Evolutionary conservation across 2,329 filamentous ascomycete genomes (phyloP), one percentile per base, ranked within the genome.

Genomic region (Fragosphaeria purpurea): DNA sequence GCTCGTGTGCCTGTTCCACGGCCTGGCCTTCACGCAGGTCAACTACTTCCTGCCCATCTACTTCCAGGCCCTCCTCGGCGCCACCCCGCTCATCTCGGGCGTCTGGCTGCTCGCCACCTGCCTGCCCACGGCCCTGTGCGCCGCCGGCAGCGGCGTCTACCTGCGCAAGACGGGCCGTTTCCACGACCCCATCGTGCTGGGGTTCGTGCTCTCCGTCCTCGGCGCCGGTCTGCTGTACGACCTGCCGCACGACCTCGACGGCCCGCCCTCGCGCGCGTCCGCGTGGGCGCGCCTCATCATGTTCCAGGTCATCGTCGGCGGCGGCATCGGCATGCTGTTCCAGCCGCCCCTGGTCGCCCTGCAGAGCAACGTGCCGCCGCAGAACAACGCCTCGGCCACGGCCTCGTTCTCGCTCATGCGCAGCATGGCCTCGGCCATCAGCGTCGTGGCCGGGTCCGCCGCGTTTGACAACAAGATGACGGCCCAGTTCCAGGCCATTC

Each of bases 21-120:
- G 66, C 0, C 69, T 81, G 59, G 75, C 80, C 37, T 85, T 84
- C 63, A 82, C 85, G 41, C 78, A 75, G 0, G 73, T 73, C 1
- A 77, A 80, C 46, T 89, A 86, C 64, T 89, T 85, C 59, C 69
- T 88, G 32, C 86, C 86, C 0, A 71, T 88, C 0, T 89, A 83
- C 65, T 82, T 87, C 53, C 86, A 90, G 61, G 75, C 80, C 3
- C 83, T 83, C 0, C 73, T 82, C 2, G 73, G 74, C 47, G 78
- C 77, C 1, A 73, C 73, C 0, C 80, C 83, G 0, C 67, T 85
- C 37, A 69, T 70, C n/a, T 85, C 80, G 0, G 76, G 76, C 4
- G 61, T 83, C 0, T 73, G 46, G 31, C 41, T 55, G 40, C 59
- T 57, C 11, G 39, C 54, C 37, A 11, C 44, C 43, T 46, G 45